phyloP scores from a whole-genome alignment of 148 eudicot species.

The Gaultheria prostrata region DNA sequence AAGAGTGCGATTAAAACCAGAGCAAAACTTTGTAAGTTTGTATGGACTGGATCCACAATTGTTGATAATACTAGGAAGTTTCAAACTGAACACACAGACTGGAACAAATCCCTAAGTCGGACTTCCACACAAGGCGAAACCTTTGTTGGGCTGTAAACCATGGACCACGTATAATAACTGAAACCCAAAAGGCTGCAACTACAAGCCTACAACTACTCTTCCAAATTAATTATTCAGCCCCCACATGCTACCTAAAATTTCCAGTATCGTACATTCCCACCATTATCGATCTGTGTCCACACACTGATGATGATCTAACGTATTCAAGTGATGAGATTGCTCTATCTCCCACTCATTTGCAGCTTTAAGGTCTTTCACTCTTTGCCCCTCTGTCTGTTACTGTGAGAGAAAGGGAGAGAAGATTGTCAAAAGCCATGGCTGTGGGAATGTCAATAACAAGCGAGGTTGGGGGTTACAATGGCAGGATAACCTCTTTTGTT shows the following conservation, averaged over 20 bases:
- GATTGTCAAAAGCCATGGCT: slow-evolving; percentile 15
- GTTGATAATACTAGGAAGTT: too few species aligned
- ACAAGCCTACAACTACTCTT: neutral
- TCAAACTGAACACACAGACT: too few species aligned
- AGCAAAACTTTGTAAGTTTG: too few species aligned
- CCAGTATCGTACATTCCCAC: neutral
- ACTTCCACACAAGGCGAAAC: too few species aligned
- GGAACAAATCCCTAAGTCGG: too few species aligned
- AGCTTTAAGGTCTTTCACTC: neutral
- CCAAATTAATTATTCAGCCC: neutral
- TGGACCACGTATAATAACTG: too few species aligned
- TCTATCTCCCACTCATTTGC: neutral
- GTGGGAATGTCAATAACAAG: slow-evolving; percentile 12
- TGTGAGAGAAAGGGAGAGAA: neutral
- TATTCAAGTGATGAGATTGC: neutral
- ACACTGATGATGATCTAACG: neutral
- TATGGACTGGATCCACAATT: too few species aligned
- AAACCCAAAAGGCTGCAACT: neutral
- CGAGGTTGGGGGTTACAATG: slow-evolving; percentile 16
- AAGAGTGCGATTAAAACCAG: too few species aligned
- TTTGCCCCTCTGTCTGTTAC: neutral
- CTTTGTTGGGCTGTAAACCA: too few species aligned
- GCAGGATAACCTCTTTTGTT: slow-evolving; percentile 21
- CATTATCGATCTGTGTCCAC: neutral
- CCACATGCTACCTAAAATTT: neutral